Evolutionary conservation across 306 rosid species (phyloP).

Genomic region (Rubus parviflorus): DNA sequence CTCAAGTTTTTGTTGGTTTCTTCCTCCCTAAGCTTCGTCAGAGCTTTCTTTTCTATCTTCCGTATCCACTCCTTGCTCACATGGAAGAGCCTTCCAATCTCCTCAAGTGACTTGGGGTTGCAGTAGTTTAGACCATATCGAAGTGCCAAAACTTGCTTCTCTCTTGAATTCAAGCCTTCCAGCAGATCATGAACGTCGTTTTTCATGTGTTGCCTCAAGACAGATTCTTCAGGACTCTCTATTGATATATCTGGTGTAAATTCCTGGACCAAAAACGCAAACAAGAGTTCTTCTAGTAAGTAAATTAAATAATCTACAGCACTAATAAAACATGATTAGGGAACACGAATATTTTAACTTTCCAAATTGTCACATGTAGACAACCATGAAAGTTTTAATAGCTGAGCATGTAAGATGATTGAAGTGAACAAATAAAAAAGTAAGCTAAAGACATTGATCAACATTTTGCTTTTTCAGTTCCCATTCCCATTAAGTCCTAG

Average conservation of each 20-base stretch:
- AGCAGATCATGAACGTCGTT: conserved; percentile 53
- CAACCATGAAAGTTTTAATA: not conserved
- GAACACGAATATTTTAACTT: not conserved
- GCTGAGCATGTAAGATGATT: not conserved
- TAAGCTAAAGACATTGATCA: not conserved
- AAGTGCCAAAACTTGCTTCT: conserved; percentile 63
- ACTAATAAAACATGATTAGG: not conserved
- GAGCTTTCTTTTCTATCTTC: conserved; percentile 69
- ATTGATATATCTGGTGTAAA: conserved; percentile 47
- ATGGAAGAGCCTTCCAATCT: conserved; percentile 58
- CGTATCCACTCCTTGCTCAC: conserved; percentile 79
- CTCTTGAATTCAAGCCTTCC: conserved; percentile 61
- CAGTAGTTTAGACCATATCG: conserved; percentile 69
- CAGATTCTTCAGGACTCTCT: conserved; percentile 65
- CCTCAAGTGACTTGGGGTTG: conserved; percentile 71
- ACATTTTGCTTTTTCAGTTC: not conserved
- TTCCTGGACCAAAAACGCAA: conserved; percentile 48
- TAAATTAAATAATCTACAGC: conserved; percentile 4
- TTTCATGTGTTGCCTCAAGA: conserved; percentile 62
- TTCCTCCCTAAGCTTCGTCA: conserved; percentile 52
- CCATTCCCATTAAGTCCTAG: not conserved
- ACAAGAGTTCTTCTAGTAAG: conserved; percentile 19
- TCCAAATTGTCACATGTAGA: not conserved
- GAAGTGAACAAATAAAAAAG: too few species aligned
- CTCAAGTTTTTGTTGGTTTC: conserved; percentile 41